Percentiles rank a stretch among this genome's conserved stretches.
phyloP scores from a whole-genome alignment of 1,284 basidiomycete species.

The Fomes fomentarius region DNA sequence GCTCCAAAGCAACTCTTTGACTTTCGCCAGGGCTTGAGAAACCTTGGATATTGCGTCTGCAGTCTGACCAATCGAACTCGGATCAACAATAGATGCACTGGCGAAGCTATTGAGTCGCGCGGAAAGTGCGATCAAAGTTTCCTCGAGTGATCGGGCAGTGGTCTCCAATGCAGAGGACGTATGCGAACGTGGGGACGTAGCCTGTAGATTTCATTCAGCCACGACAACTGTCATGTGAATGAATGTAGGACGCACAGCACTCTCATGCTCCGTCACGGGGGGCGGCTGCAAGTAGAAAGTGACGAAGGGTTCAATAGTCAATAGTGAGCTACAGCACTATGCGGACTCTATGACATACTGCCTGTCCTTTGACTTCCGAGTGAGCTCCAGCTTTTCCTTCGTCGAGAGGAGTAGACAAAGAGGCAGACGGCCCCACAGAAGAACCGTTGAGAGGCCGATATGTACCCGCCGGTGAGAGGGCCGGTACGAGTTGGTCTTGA shows the following conservation, averaged over 20 bases:
- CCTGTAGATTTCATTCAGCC: constrained; percentile 11
- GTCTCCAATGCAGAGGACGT: constrained; percentile 38
- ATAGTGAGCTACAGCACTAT: too few relatives aligned
- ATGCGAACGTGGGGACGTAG: constrained; percentile 13
- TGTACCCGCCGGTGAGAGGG: constrained; percentile 5
- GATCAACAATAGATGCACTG: constrained; percentile 46
- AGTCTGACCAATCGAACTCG: constrained; percentile 52
- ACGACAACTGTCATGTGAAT: not conserved
- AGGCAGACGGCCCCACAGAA: not conserved
- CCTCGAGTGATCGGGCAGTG: constrained; percentile 53
- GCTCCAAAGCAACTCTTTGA: constrained; percentile 55
- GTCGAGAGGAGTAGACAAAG: not conserved
- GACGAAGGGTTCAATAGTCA: too few relatives aligned
- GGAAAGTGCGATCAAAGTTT: constrained; percentile 57
- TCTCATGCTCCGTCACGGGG: not conserved
- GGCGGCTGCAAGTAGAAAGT: too few relatives aligned
- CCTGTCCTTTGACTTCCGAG: not conserved
- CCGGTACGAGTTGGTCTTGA: constrained; percentile 48
- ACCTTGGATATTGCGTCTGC: constrained; percentile 76
- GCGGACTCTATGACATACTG: constrained; percentile 5
- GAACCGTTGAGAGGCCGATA: not conserved
- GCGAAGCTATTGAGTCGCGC: constrained; percentile 51
- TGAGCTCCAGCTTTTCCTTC: constrained; percentile 13
- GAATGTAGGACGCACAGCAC: not conserved
- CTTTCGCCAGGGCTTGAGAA: constrained; percentile 60